Evolutionary conservation across 2,329 filamentous ascomycete genomes (phyloP).

Genomic region (Neofusicoccum sp.): DNA sequence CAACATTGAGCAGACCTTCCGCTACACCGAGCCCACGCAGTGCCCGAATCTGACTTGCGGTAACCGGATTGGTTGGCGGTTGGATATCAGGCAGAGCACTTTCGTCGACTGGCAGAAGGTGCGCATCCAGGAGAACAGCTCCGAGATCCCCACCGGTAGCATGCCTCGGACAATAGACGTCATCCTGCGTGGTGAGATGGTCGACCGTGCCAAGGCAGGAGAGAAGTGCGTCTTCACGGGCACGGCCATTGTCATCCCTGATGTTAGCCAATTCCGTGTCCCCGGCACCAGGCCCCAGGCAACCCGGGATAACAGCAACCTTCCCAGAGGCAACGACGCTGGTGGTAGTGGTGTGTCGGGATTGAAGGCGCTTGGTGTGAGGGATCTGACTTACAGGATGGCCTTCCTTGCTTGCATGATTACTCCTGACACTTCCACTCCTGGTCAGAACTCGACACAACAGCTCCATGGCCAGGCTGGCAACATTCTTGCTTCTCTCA

Average conservation of each 20-base stretch:
- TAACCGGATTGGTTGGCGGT: slow-evolving; percentile 88
- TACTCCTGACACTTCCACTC: slow-evolving; percentile 78
- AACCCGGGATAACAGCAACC: slow-evolving; percentile 75
- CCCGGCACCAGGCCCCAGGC: slow-evolving; percentile 82
- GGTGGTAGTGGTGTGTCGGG: slow-evolving; percentile 84
- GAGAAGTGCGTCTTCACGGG: slow-evolving; percentile 99
- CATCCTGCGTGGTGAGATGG: slow-evolving; percentile 93
- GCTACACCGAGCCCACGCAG: slow-evolving; percentile 94
- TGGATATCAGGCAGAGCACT: slow-evolving; percentile 96
- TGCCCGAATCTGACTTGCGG: slow-evolving; percentile 85
- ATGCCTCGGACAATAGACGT: slow-evolving; percentile 99
- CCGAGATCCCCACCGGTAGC: slow-evolving; percentile 95
- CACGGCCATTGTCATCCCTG: slow-evolving; percentile 91
- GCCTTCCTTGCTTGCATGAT: slow-evolving; percentile 98
- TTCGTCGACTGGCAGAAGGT: slow-evolving; percentile 99
- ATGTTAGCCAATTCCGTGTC: slow-evolving; percentile 90
- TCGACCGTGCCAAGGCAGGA: slow-evolving; percentile 93
- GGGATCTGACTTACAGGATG: slow-evolving; percentile 90
- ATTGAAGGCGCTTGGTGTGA: slow-evolving; percentile 87
- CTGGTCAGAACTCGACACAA: slow-evolving; percentile 70
- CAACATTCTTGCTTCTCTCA: slow-evolving; percentile 82
- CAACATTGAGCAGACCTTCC: slow-evolving; percentile 95
- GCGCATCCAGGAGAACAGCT: slow-evolving; percentile 95
- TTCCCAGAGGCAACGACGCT: slow-evolving; percentile 70
- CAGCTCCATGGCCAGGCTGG: slow-evolving; percentile 69